Conservation (phyloP, 495 filamentous ascomycete species). For the Aspergillus ostianus region DNA sequence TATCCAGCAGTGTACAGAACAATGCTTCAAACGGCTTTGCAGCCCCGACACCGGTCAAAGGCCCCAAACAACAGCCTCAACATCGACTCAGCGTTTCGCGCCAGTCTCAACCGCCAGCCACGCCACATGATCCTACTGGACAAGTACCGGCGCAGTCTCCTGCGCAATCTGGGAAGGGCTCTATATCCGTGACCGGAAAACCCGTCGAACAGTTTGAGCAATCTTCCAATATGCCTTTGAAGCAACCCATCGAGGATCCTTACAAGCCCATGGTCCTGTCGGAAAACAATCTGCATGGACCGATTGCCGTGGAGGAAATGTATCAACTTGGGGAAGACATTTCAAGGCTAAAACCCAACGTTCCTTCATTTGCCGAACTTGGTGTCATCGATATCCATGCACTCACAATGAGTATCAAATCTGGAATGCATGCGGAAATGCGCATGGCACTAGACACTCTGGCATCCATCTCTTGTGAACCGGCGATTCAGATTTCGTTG, state of each 20-base stretch:
- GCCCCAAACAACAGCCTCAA: slow-evolving; percentile 40
- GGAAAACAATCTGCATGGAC: slow-evolving; percentile 60
- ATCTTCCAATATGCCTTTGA: slow-evolving; percentile 46
- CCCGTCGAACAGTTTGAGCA: slow-evolving; percentile 40
- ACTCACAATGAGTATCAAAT: slow-evolving; percentile 89
- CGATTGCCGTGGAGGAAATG: slow-evolving; percentile 60
- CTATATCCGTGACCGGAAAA: slow-evolving; percentile 42
- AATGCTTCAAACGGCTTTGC: slow-evolving; percentile 43
- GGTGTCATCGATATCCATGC: slow-evolving; percentile 88
- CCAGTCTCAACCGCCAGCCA: slow-evolving; percentile 36
- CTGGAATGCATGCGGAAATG: slow-evolving; percentile 83
- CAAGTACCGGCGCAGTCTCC: slow-evolving; percentile 36
- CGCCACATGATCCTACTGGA: slow-evolving; percentile 30
- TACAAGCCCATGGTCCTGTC: slow-evolving; percentile 58
- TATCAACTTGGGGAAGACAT: slow-evolving; percentile 62
- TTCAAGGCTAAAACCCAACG: slow-evolving; percentile 60
- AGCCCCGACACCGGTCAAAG: slow-evolving; percentile 39
- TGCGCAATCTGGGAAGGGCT: slow-evolving; percentile 36
- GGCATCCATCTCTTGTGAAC: slow-evolving; percentile 65
- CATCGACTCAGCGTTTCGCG: slow-evolving; percentile 39
- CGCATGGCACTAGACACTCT: slow-evolving; percentile 85
- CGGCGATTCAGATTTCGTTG: slow-evolving; percentile 59
- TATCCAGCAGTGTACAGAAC: slow-evolving; percentile 33
- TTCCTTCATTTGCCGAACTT: slow-evolving; percentile 74
- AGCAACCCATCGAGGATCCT: slow-evolving; percentile 41